Evolutionary conservation across 371 early-diverging fungal species (phyloP).

Genomic region (Mucor mucedo): DNA sequence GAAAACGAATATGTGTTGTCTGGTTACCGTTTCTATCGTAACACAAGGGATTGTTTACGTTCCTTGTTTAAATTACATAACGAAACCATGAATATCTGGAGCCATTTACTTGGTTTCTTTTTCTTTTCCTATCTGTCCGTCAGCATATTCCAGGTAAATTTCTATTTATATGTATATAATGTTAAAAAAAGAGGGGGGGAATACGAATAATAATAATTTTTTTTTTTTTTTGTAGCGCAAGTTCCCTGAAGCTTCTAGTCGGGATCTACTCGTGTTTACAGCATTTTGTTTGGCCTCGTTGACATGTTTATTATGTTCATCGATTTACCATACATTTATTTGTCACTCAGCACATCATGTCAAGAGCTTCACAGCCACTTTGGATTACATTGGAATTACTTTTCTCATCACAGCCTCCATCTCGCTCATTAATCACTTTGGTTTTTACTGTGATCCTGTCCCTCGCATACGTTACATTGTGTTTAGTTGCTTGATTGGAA

Average conservation of each 20-base stretch:
- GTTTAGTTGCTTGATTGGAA: conserved; percentile 59
- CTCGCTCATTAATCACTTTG: conserved; percentile 58
- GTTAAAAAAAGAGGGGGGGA: not conserved
- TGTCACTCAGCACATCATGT: conserved; percentile 58
- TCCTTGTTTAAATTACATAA: conserved; percentile 73
- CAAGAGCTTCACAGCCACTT: conserved; percentile 60
- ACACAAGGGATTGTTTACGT: conserved; percentile 59
- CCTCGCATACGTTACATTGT: conserved; percentile 49
- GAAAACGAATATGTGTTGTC: conserved; percentile 71
- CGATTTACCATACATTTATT: conserved; percentile 66
- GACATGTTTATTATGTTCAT: conserved; percentile 62
- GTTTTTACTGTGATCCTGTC: conserved; percentile 58
- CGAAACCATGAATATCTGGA: conserved; percentile 79
- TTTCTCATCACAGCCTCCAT: conserved; percentile 65
- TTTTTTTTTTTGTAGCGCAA: conserved; percentile 31
- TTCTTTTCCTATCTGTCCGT: conserved; percentile 60
- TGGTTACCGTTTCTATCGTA: conserved; percentile 67
- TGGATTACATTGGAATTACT: conserved; percentile 70
- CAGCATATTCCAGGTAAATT: conserved; percentile 54
- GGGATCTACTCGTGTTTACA: conserved; percentile 52
- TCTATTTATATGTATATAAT: too few relatives aligned
- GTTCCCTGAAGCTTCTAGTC: conserved; percentile 45
- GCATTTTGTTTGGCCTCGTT: conserved; percentile 59
- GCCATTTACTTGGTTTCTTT: conserved; percentile 69
- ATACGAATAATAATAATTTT: not conserved